Conservation (phyloP, 768 basidiomycete genomes). For the Asterophora parasitica region DNA sequence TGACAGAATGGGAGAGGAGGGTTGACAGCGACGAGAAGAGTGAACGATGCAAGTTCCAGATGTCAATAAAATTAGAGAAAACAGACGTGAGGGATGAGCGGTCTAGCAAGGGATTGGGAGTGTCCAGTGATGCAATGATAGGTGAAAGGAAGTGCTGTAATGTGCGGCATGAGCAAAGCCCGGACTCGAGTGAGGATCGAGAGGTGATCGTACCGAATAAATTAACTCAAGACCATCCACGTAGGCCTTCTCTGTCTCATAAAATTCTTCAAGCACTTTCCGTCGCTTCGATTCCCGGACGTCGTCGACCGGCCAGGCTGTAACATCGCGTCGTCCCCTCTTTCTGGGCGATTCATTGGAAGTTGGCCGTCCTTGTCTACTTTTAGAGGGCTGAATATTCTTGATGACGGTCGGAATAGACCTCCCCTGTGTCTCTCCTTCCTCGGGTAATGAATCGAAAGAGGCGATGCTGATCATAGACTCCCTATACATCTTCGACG, state of each 20-base stretch:
- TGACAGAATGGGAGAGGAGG: slow-evolving; percentile 31
- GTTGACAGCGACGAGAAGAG: slow-evolving; percentile 58
- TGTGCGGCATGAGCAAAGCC: slow-evolving; percentile 4
- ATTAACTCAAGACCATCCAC: slow-evolving; percentile 79
- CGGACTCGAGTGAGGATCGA: neutral
- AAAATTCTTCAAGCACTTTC: slow-evolving; percentile 76
- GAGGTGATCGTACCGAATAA: slow-evolving; percentile 54
- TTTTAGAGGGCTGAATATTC: slow-evolving; percentile 22
- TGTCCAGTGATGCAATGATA: slow-evolving; percentile 71
- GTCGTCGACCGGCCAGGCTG: slow-evolving; percentile 39
- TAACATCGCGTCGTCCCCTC: slow-evolving; percentile 31
- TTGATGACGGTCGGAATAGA: slow-evolving; percentile 29
- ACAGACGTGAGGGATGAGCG: slow-evolving; percentile 65
- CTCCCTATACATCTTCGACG: slow-evolving; percentile 50
- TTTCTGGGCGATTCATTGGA: slow-evolving; percentile 37
- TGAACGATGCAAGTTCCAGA: slow-evolving; percentile 82
- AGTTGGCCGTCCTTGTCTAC: slow-evolving; percentile 28
- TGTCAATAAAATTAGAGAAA: slow-evolving; percentile 88
- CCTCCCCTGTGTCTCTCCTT: slow-evolving; percentile 24
- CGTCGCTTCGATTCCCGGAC: slow-evolving; percentile 50
- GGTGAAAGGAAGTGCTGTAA: slow-evolving; percentile 77
- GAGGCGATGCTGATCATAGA: slow-evolving; percentile 71
- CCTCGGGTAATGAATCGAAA: slow-evolving; percentile 66
- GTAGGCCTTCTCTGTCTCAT: slow-evolving; percentile 77
- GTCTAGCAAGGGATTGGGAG: slow-evolving; percentile 60